Evolutionary conservation across 2,329 filamentous ascomycete species (phyloP), one percentile per base, ranked within the genome.

Genomic region (Alternaria tenuissima): DNA sequence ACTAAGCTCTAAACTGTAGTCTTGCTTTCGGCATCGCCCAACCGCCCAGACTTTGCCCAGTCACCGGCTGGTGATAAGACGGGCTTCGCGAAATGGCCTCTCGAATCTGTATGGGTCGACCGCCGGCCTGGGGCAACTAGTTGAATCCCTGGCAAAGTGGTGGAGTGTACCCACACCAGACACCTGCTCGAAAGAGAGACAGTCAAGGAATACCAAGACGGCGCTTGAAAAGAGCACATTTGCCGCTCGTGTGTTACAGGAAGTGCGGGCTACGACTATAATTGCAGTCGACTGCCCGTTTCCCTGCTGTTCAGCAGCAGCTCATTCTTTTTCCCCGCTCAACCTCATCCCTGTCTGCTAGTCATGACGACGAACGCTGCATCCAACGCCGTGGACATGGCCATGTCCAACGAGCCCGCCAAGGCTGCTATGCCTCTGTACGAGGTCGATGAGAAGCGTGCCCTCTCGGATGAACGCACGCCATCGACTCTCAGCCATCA

Each of bases 351-450:
- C 36, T 24, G 34, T 54, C 48, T 59, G 36, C 43, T 39, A 63
- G 74, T 41, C 53, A 78, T 78, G 76, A 61, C 74, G 62, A 68
- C 66, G 47, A 67, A 69, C 32, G 67, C 73, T 41, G 74, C 65
- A 30, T 74, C 73, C 52, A 77, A 78, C 56, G 57, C 63, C 59
- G 64, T 69, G 22, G 76, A 79, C 55, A 65, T 78, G 61, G 76
- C 76, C 61, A 68, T 76, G 65, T 72, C 69, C 64, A 65, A 77
- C 53, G 74, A 78, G 68, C 76, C 76, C 5, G 39, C 28, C 53
- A 72, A 72, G 61, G 52, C 72, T 43, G 68, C 71, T 7, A 74
- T 70, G 34, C 72, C 75, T 38, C 44, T 77, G 30, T 77, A 69
- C 44, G 76, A 78, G 61, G 52, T 71, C 38, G 63, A 63, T 28